Evolutionary conservation across 768 basidiomycete species (phyloP).

Genomic region (Amanita thiersii): DNA sequence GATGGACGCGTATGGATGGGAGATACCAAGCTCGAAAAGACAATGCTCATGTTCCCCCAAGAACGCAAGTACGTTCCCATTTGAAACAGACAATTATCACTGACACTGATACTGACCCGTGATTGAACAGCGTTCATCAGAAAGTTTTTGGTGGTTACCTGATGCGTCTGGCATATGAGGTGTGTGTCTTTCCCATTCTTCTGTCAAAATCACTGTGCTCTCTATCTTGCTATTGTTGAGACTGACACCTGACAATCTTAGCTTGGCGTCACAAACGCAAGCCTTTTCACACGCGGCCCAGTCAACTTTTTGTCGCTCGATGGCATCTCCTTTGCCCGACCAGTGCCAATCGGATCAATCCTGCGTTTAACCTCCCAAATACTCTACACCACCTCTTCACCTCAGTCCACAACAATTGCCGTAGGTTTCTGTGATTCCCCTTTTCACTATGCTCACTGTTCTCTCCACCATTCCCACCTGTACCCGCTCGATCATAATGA

Average conservation of each 20-base stretch:
- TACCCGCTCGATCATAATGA: no score
- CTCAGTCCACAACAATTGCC: constrained; percentile 45
- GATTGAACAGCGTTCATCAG: constrained; percentile 52
- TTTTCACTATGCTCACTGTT: background rate
- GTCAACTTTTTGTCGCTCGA: constrained; percentile 74
- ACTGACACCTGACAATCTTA: constrained; percentile 21
- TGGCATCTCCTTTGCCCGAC: constrained; percentile 69
- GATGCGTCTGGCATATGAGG: constrained; percentile 67
- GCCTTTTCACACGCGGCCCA: constrained; percentile 56
- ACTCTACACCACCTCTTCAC: constrained; percentile 47
- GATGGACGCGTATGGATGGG: constrained; percentile 57
- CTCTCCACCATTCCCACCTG: background rate
- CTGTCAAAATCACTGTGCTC: background rate
- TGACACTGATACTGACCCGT: constrained; percentile 1
- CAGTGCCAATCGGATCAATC: constrained; percentile 81
- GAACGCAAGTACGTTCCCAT: constrained; percentile 10
- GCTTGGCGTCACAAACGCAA: constrained; percentile 69
- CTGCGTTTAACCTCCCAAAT: constrained; percentile 66
- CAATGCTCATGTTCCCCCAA: constrained; percentile 32
- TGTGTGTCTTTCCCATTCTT: constrained; percentile 15
- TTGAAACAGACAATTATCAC: no score
- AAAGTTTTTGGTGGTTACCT: constrained; percentile 76
- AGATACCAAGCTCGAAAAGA: constrained; percentile 61
- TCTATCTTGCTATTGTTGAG: no score
- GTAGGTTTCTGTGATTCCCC: constrained; percentile 30